Percentiles rank a stretch among this genome's conserved stretches.
phyloP scores from a whole-genome alignment of 768 basidiomycete genomes.

The Leccinum variicolor region DNA sequence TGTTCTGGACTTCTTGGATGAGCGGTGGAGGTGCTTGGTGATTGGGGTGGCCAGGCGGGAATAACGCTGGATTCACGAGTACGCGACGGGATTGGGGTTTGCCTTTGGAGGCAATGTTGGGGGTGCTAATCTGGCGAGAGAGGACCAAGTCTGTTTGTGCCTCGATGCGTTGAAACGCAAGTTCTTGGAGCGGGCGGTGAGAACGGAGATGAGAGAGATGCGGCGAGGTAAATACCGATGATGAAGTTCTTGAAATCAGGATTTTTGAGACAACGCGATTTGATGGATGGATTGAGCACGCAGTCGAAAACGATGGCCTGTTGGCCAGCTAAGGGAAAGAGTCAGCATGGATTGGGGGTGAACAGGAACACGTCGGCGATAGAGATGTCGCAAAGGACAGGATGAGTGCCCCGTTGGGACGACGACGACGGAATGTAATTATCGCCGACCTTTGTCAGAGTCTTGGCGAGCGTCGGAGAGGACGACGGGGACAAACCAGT shows the following conservation, averaged over 20 bases:
- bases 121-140: slow-evolving; percentile 66
- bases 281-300: slow-evolving; percentile 57
- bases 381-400: slow-evolving; percentile 7
- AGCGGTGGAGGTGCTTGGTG: slow-evolving; percentile 10
- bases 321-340: slow-evolving; percentile 53
- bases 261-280: slow-evolving; percentile 56
- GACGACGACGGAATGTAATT: slow-evolving; percentile 5
- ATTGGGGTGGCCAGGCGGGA: slow-evolving; percentile 24
- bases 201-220: slow-evolving; percentile 2
- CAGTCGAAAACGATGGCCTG: slow-evolving; percentile 71
- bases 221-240: slow-evolving; percentile 43
- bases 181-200: slow-evolving; percentile 47
- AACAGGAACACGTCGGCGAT: slow-evolving; percentile 13
- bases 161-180: slow-evolving; percentile 67
- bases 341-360: background rate
- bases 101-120: slow-evolving; percentile 80
- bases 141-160: slow-evolving; percentile 54
- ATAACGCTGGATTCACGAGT: slow-evolving; percentile 47
- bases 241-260: slow-evolving; percentile 66
- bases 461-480: slow-evolving; percentile 63
- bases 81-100: slow-evolving; percentile 56
- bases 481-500: slow-evolving; percentile 68
- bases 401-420: background rate
- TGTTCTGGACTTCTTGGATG: slow-evolving; percentile 35
- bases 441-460: slow-evolving; percentile 62